A percentile compares a stretch with the other conserved stretches of the same genome.
Conservation (phyloP, 352 stramenopile species). For the Globisporangium irregulare region DNA sequence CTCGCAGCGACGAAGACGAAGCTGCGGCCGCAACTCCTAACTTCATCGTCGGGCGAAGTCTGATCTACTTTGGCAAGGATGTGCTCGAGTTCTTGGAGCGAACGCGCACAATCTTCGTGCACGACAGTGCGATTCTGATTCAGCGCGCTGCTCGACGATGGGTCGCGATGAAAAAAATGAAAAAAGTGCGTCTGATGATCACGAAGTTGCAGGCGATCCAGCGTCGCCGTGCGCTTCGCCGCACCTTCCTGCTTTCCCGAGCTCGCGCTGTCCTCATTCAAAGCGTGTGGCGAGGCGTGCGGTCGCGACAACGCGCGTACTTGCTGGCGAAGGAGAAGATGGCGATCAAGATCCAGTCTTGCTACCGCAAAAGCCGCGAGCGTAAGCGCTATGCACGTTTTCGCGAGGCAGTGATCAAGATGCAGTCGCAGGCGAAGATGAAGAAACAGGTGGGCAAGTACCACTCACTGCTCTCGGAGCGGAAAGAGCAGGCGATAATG, state of each 20-base stretch:
- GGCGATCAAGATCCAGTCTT: conserved; percentile 57
- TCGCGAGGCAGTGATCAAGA: conserved; percentile 63
- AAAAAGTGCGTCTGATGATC: conserved; percentile 49
- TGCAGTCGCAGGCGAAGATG: conserved; percentile 73
- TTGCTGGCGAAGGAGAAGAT: conserved; percentile 56
- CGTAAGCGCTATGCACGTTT: conserved; percentile 53
- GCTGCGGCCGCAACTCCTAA: conserved; percentile 39
- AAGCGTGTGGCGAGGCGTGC: conserved; percentile 71
- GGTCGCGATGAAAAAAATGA: conserved; percentile 49
- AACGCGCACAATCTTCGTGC: conserved; percentile 62
- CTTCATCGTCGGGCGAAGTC: conserved; percentile 83
- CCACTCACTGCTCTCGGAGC: conserved; percentile 47
- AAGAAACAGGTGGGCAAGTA: conserved; percentile 79
- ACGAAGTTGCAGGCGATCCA: conserved; percentile 57
- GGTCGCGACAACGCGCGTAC: conserved; percentile 50
- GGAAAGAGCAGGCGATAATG: conserved; percentile 71
- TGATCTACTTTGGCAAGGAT: conserved; percentile 93
- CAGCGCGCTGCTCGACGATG: conserved; percentile 54
- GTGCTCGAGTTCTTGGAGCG: conserved; percentile 91
- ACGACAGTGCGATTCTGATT: conserved; percentile 62
- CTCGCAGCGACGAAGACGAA: conserved; percentile 25
- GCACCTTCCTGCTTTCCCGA: conserved; percentile 41
- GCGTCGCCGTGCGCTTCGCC: conserved; percentile 40
- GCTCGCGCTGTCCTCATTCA: conserved; percentile 54
- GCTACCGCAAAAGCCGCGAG: conserved; percentile 44